Conservation (phyloP, 495 filamentous ascomycete species). For the Lophium mytilinum region DNA sequence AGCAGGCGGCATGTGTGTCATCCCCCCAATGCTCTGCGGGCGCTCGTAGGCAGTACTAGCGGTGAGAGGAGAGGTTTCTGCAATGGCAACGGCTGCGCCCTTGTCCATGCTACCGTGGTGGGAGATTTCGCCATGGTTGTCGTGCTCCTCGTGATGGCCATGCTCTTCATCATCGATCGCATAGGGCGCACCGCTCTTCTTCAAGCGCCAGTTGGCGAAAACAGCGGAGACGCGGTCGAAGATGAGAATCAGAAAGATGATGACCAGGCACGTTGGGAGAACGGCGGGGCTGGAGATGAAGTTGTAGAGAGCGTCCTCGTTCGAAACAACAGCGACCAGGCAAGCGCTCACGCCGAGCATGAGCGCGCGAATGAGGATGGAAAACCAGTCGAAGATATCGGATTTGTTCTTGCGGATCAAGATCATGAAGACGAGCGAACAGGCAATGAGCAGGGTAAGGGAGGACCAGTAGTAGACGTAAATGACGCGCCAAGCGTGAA, state of each 20-base stretch:
- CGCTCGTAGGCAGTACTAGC: background rate
- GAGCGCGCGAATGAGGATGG: conserved; percentile 11
- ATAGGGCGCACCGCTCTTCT: conserved; percentile 14
- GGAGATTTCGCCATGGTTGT: background rate
- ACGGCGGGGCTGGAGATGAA: conserved; percentile 12
- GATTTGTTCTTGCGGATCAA: conserved; percentile 21
- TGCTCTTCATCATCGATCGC: conserved; percentile 8
- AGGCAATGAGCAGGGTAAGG: conserved; percentile 16
- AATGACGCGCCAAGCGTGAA: conserved; percentile 12
- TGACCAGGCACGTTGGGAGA: conserved; percentile 10
- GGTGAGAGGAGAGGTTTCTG: background rate
- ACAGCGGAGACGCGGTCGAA: conserved; percentile 16
- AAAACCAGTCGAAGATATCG: conserved; percentile 23
- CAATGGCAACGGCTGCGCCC: background rate
- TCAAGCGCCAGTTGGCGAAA: conserved; percentile 15
- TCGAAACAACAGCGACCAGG: conserved; percentile 12
- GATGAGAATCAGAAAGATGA: conserved; percentile 20
- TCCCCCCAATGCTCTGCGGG: background rate
- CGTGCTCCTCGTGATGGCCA: background rate
- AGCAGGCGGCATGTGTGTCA: no score
- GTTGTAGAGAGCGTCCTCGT: conserved; percentile 1
- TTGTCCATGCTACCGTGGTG: background rate
- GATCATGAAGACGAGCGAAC: conserved; percentile 20
- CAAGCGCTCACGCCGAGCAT: conserved; percentile 5
- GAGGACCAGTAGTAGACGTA: conserved; percentile 23